Conservation (phyloP, 192 early-diverging fungal species). For the Helicostylum pulchrum region DNA sequence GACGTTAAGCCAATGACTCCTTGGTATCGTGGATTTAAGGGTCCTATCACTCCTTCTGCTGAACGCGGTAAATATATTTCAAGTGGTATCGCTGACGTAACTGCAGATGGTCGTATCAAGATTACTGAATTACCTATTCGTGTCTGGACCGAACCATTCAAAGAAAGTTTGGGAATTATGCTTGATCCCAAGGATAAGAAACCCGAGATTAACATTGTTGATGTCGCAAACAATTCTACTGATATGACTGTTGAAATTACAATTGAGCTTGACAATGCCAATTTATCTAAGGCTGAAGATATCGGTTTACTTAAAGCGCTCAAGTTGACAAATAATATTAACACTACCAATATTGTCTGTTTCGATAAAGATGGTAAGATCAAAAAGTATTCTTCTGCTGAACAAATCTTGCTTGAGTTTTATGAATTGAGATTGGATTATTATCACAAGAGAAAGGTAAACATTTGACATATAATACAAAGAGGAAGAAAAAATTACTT, state of each 20-base stretch:
- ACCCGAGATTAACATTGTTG: conserved; percentile 59
- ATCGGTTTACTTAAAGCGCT: conserved; percentile 84
- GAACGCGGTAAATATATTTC: conserved; percentile 60
- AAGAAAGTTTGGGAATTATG: conserved; percentile 68
- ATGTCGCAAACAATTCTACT: conserved; percentile 72
- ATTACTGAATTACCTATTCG: conserved; percentile 90
- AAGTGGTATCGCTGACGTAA: conserved; percentile 63
- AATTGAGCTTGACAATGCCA: conserved; percentile 58
- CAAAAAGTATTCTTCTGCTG: conserved; percentile 69
- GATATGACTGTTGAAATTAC: conserved; percentile 63
- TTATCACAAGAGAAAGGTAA: conserved; percentile 88
- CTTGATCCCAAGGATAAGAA: conserved; percentile 62
- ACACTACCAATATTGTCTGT: conserved; percentile 91
- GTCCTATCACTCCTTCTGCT: conserved; percentile 59
- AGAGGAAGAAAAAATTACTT: neutral
- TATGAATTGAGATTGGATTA: conserved; percentile 78
- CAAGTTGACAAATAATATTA: conserved; percentile 67
- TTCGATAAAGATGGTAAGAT: conserved; percentile 87
- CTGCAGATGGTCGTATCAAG: conserved; percentile 71
- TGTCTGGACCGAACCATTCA: conserved; percentile 87
- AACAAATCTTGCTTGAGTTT: conserved; percentile 86
- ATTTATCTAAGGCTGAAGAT: conserved; percentile 67
- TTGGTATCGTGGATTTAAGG: conserved; percentile 94
- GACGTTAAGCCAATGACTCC: conserved; percentile 73
- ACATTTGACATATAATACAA: conserved; percentile 6